Evolutionary conservation across 1,139 yeast species (phyloP).

Genomic region (Taphrina populina): DNA sequence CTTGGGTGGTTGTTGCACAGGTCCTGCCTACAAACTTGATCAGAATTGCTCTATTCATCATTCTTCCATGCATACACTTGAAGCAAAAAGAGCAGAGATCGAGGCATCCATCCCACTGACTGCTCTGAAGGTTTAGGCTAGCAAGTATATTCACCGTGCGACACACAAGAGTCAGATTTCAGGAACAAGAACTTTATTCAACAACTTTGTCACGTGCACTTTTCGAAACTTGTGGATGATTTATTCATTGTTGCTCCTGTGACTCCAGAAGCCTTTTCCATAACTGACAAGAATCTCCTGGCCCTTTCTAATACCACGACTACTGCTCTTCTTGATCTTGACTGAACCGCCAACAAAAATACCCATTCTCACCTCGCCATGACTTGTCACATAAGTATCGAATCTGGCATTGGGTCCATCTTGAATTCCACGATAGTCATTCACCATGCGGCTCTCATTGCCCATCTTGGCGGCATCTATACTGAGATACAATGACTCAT

Average conservation of each 20-base stretch:
- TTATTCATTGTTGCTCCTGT: too few species aligned
- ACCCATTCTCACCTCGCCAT: constrained; percentile 38
- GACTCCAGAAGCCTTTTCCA: constrained; percentile 30
- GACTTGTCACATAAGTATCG: constrained; percentile 40
- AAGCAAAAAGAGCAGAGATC: constrained; percentile 4
- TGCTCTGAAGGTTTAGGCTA: too few species aligned
- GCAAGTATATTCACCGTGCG: too few species aligned
- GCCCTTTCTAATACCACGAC: constrained; percentile 15
- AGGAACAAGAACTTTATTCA: too few species aligned
- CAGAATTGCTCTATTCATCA: neutral
- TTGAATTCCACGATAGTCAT: constrained; percentile 43
- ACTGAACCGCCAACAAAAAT: constrained; percentile 2
- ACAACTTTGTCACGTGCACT: too few species aligned
- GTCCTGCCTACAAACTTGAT: constrained; percentile 14
- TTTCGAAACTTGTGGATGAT: too few species aligned
- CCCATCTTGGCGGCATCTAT: constrained; percentile 42
- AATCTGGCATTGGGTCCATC: constrained; percentile 41
- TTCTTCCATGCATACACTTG: constrained; percentile 1
- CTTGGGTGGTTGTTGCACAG: constrained; percentile 12
- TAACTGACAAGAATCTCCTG: constrained; percentile 23
- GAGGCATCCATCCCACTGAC: constrained; percentile 5
- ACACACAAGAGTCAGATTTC: too few species aligned
- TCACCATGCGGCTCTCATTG: constrained; percentile 43
- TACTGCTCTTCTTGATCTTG: constrained; percentile 1
- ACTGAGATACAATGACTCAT: constrained; percentile 38